These are phyloP conservation scores for Lyophyllum semitale DNA, from an alignment of 768 basidiomycete species.

Conservation along the genomic window DNA sequence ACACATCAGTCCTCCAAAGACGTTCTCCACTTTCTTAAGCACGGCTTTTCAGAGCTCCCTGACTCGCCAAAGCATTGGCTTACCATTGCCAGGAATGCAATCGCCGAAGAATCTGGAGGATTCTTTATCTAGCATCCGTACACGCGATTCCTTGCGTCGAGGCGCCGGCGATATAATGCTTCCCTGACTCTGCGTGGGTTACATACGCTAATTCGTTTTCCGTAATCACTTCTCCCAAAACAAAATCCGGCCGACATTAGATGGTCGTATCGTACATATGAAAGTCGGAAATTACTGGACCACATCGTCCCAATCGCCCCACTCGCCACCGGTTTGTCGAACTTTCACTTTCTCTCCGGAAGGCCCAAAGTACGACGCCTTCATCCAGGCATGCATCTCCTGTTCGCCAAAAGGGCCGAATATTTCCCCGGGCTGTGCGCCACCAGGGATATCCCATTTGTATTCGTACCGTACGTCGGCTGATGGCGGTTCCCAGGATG, in stretches of 20 bases:
- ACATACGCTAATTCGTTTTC: no score
- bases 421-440: slow-evolving; percentile 46
- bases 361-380: slow-evolving; percentile 79
- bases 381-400: slow-evolving; percentile 80
- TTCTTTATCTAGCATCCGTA: no score
- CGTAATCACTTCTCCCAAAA: no score
- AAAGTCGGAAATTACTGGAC: slow-evolving; percentile 37
- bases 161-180: no score
- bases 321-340: slow-evolving; percentile 65
- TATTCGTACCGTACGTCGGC: slow-evolving; percentile 81
- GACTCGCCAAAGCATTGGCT: no score
- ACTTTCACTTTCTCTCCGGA: slow-evolving; percentile 79
- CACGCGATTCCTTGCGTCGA: no score
- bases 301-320: slow-evolving; percentile 73
- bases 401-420: slow-evolving; percentile 84
- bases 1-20: no score
- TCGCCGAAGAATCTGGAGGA: no score
- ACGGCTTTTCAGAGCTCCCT: no score
- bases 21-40: no score
- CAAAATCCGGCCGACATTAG: not conserved
- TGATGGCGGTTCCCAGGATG: slow-evolving; percentile 74
- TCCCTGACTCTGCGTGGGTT: no score
- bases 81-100: no score
- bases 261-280: slow-evolving; percentile 2
- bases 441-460: slow-evolving; percentile 67